Base-by-base conservation (phyloP, 2,329 filamentous ascomycete genomes). In the Volutella citrinella region DNA sequence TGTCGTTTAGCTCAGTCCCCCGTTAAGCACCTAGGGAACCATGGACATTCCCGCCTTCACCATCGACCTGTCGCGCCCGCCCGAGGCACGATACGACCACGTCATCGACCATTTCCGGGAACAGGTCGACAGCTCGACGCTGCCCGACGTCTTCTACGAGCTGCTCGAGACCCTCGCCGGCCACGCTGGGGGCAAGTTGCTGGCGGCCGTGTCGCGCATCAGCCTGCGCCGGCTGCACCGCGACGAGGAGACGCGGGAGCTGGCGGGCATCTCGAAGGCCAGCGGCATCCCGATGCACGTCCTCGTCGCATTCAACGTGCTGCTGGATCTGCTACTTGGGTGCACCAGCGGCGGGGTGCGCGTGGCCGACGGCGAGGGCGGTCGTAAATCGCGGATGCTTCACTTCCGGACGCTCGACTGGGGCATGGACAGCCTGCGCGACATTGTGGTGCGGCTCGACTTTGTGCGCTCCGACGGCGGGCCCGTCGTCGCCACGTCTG, bases 321-420 rank as follows among this genome's bases (percentile, higher is more conserved):
- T 83, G 3, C 63, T 84, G 3, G 81, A 85, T 47, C 59, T 76
- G 6, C 61, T 84, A 21, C 71, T 84, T 58, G 80, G 80, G 4
- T 84, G 81, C 51, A 83, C 80, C 2, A 81, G 76, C 27, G 62
- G 62, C 5, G 63, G 60, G 1, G 55, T 51, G 1, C 46, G 57
- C 2, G 45, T 52, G 0, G 2, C 53, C 0, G 38, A 47, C 12
- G 16, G 30, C 3, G 22, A 20, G n/a, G 31, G 6, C 4, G 16
- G 13, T 4, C 24, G 25, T 22, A 19, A 55, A 59, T 49, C 43
- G 12, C 45, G 36, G 19, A 43, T 78, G 60, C 48, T 77, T 42
- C 75, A 78, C 53, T 78, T 78, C 43, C 61, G 75, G 12, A 76
- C 72, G 4, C 47, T 78, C 12, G 74, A 78, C 40, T 76, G 73